Evolutionary conservation across 1,284 basidiomycete species (phyloP).

Genomic region (Sporisorium reilianum): DNA sequence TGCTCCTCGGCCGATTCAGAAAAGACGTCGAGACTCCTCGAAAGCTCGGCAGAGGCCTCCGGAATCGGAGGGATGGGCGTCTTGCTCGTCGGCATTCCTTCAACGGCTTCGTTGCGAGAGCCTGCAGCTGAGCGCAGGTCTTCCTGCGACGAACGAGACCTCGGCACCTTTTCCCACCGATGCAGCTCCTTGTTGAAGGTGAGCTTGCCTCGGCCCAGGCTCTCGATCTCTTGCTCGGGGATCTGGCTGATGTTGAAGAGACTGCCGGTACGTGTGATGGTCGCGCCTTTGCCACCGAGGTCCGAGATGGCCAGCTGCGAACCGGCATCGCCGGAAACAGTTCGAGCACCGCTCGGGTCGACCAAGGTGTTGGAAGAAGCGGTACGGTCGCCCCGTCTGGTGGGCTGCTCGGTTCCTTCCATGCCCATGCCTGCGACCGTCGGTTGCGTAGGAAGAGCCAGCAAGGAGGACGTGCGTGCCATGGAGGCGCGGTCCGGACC

Average conservation of each 20-base stretch:
- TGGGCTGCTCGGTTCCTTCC: slow-evolving; percentile 1
- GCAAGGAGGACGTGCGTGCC: slow-evolving; percentile 27
- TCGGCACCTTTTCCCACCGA: slow-evolving; percentile 51
- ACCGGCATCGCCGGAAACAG: slow-evolving; percentile 34
- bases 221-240: slow-evolving; percentile 48
- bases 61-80: slow-evolving; percentile 39
- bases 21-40: slow-evolving; percentile 40
- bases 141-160: slow-evolving; percentile 34
- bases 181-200: slow-evolving; percentile 48
- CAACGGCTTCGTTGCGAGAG: slow-evolving; percentile 29
- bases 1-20: slow-evolving; percentile 43
- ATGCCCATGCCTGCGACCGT: neutral
- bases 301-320: slow-evolving; percentile 41
- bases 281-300: slow-evolving; percentile 49
- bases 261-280: slow-evolving; percentile 47
- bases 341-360: slow-evolving; percentile 37
- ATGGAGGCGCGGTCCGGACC: slow-evolving; percentile 19
- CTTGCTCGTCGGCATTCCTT: slow-evolving; percentile 23
- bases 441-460: slow-evolving; percentile 37
- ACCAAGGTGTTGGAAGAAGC: slow-evolving; percentile 49
- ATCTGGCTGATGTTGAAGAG: slow-evolving; percentile 59
- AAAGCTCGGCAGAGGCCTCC: slow-evolving; percentile 44
- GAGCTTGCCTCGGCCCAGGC: slow-evolving; percentile 49
- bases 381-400: slow-evolving; percentile 43
- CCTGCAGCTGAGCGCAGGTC: slow-evolving; percentile 36